phyloP scores from a whole-genome alignment of 164 flowering plant genomes.

The Santalum album region DNA sequence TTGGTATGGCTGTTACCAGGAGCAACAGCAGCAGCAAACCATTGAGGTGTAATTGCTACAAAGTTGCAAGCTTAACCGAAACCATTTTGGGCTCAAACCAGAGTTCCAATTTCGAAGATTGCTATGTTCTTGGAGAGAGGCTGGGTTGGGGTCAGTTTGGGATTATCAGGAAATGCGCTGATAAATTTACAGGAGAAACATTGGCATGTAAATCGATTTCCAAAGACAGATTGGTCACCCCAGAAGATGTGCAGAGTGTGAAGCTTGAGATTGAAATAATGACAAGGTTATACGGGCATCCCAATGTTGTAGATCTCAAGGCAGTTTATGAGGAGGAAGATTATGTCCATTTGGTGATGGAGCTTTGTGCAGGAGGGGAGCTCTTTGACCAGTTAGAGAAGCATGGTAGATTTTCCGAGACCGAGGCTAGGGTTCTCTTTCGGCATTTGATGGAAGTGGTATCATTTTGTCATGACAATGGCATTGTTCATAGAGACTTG shows the following conservation, averaged over 20 bases:
- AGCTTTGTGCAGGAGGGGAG: conserved; percentile 69
- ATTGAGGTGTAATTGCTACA: conserved; percentile 30
- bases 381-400: conserved; percentile 42
- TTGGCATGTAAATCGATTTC: conserved; percentile 57
- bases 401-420: conserved; percentile 37
- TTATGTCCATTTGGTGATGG: conserved; percentile 57
- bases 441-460: conserved; percentile 43
- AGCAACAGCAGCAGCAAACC: conserved; percentile 30
- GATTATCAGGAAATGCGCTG: conserved; percentile 50
- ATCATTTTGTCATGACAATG: conserved; percentile 48
- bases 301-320: conserved; percentile 49
- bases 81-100: conserved; percentile 37
- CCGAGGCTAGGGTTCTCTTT: conserved; percentile 32
- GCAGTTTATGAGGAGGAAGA: conserved; percentile 53
- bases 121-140: conserved; percentile 50
- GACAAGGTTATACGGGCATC: conserved; percentile 53
- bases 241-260: conserved; percentile 35
- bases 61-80: conserved; percentile 24
- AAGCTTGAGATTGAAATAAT: conserved; percentile 56
- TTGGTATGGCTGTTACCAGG: conserved; percentile 61
- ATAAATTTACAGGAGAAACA: conserved; percentile 44
- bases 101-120: conserved; percentile 35
- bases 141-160: conserved; percentile 84
- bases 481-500: conserved; percentile 55
- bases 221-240: conserved; percentile 39